These are phyloP conservation scores for Suillus decipiens DNA, from an alignment of 768 basidiomycete species.

Conservation along the genomic window DNA sequence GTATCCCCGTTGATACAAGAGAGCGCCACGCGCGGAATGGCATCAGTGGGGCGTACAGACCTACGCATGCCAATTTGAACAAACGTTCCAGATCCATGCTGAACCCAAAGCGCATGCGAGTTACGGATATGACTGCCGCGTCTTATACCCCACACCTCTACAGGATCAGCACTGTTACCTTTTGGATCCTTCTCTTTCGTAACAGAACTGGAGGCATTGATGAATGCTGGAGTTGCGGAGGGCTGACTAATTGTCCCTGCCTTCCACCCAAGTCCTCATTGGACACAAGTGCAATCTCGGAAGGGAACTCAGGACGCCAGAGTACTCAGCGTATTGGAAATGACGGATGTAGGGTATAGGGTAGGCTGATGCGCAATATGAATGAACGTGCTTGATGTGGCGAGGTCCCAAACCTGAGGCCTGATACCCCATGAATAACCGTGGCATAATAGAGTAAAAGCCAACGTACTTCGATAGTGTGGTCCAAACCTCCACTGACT, in stretches of 20 bases:
- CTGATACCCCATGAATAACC: conserved; percentile 34
- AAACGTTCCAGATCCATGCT: conserved; percentile 76
- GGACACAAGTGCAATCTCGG: conserved; percentile 74
- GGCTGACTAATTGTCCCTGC: conserved; percentile 27
- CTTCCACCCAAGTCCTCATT: conserved; percentile 54
- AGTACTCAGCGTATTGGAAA: conserved; percentile 72
- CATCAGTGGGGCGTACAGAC: conserved; percentile 63
- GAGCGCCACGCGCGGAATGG: conserved; percentile 60
- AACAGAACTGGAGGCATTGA: conserved; percentile 13
- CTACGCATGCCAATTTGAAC: conserved; percentile 76
- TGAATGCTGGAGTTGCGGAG: conserved; percentile 22
- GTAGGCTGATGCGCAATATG: conserved; percentile 65
- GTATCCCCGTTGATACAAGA: conserved; percentile 41
- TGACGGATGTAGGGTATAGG: conserved; percentile 71
- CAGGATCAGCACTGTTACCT: conserved; percentile 41
- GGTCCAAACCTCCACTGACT: conserved; percentile 77
- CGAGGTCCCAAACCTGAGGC: conserved; percentile 80
- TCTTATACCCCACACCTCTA: conserved; percentile 88
- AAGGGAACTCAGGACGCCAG: conserved; percentile 78
- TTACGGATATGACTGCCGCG: conserved; percentile 69
- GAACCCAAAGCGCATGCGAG: conserved; percentile 71
- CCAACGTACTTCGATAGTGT: conserved; percentile 64
- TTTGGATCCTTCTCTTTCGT: conserved; percentile 21
- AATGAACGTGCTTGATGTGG: conserved; percentile 34
- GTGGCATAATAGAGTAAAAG: background rate